Conservation (phyloP, 148 eudicot genomes). For the Camellia sinensis region DNA sequence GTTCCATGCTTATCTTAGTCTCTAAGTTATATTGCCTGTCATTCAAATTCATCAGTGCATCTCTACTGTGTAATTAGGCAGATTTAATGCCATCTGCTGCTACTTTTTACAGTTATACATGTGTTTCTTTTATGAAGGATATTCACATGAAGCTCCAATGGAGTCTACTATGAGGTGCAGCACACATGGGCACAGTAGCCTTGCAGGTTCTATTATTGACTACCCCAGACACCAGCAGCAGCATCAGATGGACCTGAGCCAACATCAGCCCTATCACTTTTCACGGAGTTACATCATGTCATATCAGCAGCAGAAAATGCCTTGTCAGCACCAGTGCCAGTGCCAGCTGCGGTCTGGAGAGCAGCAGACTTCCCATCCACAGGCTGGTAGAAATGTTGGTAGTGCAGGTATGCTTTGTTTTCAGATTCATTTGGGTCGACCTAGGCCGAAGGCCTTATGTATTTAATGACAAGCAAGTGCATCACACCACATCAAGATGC, state of each 20-base stretch:
- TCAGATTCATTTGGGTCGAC: not conserved
- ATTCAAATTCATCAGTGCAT: not conserved
- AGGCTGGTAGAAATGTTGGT: not conserved
- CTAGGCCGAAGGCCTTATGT: not conserved
- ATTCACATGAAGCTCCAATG: constrained; percentile 7
- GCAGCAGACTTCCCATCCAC: not conserved
- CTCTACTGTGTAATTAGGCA: not conserved
- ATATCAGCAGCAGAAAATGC: constrained; percentile 10
- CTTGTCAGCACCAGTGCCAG: not conserved
- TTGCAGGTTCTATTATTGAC: constrained; percentile 1
- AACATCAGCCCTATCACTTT: constrained; percentile 7
- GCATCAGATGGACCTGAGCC: constrained; percentile 12
- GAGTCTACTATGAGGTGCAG: constrained; percentile 10
- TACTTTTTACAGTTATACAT: not conserved
- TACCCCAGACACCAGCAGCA: constrained; percentile 8
- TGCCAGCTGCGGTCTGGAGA: not conserved
- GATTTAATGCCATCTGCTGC: not conserved
- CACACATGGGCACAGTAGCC: constrained; percentile 3
- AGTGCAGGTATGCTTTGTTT: not conserved
- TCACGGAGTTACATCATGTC: not conserved
- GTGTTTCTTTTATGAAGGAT: constrained; percentile 16
- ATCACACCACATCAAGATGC: not conserved
- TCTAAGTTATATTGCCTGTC: not conserved
- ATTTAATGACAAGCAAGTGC: not conserved
- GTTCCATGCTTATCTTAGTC: too few species aligned